phyloP scores from a whole-genome alignment of 805 yeast species.

The Ogataea glucozyma region DNA sequence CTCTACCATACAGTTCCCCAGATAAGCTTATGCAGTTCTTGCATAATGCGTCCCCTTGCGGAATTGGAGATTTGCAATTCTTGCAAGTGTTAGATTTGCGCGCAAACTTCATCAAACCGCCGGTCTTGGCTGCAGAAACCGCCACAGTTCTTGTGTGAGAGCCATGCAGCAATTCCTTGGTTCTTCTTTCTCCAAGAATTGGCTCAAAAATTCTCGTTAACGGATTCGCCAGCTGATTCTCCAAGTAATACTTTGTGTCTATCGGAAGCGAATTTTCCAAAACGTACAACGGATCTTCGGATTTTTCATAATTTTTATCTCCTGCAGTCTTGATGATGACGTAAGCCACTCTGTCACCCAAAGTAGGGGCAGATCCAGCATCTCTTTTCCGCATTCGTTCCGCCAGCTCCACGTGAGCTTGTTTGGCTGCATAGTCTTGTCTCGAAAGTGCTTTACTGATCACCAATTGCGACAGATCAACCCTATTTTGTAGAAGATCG shows the following conservation, averaged over 20 bases:
- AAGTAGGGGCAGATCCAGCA: constrained; percentile 93
- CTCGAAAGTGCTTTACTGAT: constrained; percentile 89
- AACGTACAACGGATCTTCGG: constrained; percentile 95
- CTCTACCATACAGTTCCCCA: constrained; percentile 78
- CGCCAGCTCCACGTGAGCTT: constrained; percentile 95
- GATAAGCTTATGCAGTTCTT: constrained; percentile 71
- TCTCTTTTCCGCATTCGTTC: constrained; percentile 96
- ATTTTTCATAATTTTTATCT: constrained; percentile 89
- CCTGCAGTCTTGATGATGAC: constrained; percentile 84
- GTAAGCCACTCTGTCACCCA: constrained; percentile 98
- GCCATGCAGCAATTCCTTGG: constrained; percentile 78
- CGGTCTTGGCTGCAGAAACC: constrained; percentile 72
- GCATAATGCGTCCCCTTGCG: constrained; percentile 57
- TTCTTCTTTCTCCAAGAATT: constrained; percentile 81
- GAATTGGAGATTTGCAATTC: constrained; percentile 82
- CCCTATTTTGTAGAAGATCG: constrained; percentile 83
- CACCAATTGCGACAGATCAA: constrained; percentile 90
- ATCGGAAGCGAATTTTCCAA: constrained; percentile 90
- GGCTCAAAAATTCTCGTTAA: constrained; percentile 93
- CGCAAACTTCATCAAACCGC: constrained; percentile 87
- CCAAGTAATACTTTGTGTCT: constrained; percentile 91
- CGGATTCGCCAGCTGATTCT: constrained; percentile 90
- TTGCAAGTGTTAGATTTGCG: constrained; percentile 86
- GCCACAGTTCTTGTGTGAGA: constrained; percentile 79
- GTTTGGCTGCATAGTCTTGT: constrained; percentile 92